These are phyloP conservation scores for Diaporthe helianthi DNA, from an alignment of 2,329 filamentous ascomycete species.

Conservation along the genomic window DNA sequence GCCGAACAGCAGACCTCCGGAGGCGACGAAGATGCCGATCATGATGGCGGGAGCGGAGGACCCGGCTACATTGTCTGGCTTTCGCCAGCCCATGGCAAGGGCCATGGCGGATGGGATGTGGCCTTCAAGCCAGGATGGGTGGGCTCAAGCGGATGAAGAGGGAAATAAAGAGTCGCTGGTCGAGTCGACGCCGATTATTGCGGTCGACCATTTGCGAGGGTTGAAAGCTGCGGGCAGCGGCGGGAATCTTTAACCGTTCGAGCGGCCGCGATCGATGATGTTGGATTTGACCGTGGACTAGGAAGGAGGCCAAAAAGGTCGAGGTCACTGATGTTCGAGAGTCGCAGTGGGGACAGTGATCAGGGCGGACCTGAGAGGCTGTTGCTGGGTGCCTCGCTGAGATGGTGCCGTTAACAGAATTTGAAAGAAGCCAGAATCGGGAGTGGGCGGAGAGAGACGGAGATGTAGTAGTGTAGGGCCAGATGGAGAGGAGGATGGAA, in stretches of 20 bases:
- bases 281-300: background rate
- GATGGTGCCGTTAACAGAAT: background rate
- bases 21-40: constrained; percentile 75
- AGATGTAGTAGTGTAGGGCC: constrained; percentile 1
- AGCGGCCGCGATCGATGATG: background rate
- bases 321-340: constrained; percentile 9
- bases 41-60: constrained; percentile 76
- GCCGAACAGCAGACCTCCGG: constrained; percentile 72
- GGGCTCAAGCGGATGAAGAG: background rate
- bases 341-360: constrained; percentile 18
- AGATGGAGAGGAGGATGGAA: constrained; percentile 17
- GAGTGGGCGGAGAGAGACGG: constrained; percentile 21
- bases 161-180: constrained; percentile 14
- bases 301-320: constrained; percentile 1
- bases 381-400: background rate
- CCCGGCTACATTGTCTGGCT: constrained; percentile 77
- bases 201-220: constrained; percentile 34
- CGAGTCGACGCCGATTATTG: constrained; percentile 28
- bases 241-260: background rate
- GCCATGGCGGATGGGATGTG: constrained; percentile 62
- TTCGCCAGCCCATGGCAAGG: constrained; percentile 74
- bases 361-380: background rate
- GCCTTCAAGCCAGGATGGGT: constrained; percentile 56
- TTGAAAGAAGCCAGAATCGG: background rate
- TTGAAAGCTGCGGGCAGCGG: background rate